Evolutionary conservation across 208 protist species (phyloP).

Genomic region (Leishmania amazonensis): DNA sequence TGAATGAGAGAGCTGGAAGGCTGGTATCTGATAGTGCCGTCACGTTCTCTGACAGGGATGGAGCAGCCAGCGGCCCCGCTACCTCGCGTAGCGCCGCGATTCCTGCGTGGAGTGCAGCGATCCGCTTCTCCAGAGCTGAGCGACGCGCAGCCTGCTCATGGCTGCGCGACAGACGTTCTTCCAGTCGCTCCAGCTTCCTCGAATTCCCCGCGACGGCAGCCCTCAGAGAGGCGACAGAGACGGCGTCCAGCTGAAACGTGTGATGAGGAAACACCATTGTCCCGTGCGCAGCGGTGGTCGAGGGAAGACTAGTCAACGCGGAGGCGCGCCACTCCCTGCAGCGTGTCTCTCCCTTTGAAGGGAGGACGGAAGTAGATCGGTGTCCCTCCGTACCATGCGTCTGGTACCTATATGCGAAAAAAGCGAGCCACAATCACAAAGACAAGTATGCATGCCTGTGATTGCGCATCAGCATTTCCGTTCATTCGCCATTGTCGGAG

Average conservation of each 20-base stretch:
- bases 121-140: constrained; percentile 8
- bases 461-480: no score
- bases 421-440: neutral
- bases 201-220: constrained; percentile 14
- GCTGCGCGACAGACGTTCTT: constrained; percentile 10
- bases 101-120: neutral
- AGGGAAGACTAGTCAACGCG: no score
- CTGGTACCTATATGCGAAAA: neutral
- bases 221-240: constrained; percentile 19
- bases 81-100: constrained; percentile 4
- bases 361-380: neutral
- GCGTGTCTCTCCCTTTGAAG: neutral
- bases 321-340: no score
- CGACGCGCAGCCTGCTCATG: constrained; percentile 12
- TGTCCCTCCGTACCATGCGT: neutral
- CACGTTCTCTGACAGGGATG: neutral
- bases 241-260: constrained; percentile 18
- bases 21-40: neutral
- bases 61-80: neutral
- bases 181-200: constrained; percentile 13
- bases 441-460: no score
- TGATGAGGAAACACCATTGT: neutral
- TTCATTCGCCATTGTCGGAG: neutral
- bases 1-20: neutral
- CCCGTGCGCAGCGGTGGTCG: neutral